Base-by-base conservation (phyloP, 306 rosid genomes). In the Alnus rubra region DNA sequence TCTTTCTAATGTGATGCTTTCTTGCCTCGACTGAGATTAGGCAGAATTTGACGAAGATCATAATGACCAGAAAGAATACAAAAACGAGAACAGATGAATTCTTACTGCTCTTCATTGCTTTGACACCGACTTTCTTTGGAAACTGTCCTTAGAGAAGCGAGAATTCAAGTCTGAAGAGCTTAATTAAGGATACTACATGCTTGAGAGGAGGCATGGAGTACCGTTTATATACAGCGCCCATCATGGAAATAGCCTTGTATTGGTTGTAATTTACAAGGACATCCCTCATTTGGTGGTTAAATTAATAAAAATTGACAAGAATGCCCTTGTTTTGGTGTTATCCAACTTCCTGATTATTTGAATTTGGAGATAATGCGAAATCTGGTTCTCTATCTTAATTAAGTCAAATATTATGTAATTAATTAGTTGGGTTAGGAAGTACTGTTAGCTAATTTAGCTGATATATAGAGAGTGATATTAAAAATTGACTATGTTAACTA, bases 11-110 rank as follows among this genome's bases (percentile, higher is more conserved):
- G 74, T 82, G 89, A 50, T 82, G 80, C 82, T 88, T 92, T 76
- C 93, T 90, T 77, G 94, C 97, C 78, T 95, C 93, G 62, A 88
- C 95, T 67, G 85, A 79, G 74, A 79, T 52, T 3, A 58, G 19
- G 18, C 84, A 83, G 78, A 75, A 87, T 59, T 92, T 82, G 74
- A 82, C 51, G 51, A 83, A 73, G 59, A 82, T 23, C 35, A 82
- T 42, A 82, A 81, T 23, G 74, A 84, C 72, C 55, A 86, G 73
- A 42, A 90, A 75, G 3, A 84, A 53, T 31, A 90, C 7, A 64
- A 80, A 60, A 78, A 84, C 18, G 54, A 87, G 82, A 58, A 63
- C 65, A 23, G 85, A 83, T 77, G 62, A 82, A 51, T 33, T 78
- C 74, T 12, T 84, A 76, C 69, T 82, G 82, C 74, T 83, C 84